Evolutionary conservation across 1,139 yeast genomes (phyloP).

Genomic region (Scheffersomyces illinoinensis): DNA sequence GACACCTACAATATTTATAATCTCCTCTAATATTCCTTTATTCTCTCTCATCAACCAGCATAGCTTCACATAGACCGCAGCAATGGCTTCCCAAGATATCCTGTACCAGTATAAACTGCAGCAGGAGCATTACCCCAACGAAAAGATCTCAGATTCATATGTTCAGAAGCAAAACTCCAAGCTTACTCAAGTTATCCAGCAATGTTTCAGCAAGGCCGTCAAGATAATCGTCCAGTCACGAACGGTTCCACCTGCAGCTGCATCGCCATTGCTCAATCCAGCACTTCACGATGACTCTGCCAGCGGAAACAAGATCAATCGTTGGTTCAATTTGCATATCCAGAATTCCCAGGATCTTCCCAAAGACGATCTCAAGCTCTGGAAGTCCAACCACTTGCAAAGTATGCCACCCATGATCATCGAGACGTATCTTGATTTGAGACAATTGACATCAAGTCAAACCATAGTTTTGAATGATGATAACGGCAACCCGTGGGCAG

Average conservation of each 20-base stretch:
- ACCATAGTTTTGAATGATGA: conserved; percentile 62
- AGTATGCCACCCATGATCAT: conserved; percentile 75
- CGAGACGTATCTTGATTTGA: conserved; percentile 78
- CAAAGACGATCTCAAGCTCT: conserved; percentile 58
- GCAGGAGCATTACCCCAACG: background rate
- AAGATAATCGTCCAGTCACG: conserved; percentile 46
- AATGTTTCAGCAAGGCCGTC: conserved; percentile 73
- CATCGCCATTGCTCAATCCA: background rate
- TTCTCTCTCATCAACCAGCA: background rate
- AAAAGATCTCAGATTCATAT: conserved; percentile 8
- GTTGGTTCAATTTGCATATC: conserved; percentile 72
- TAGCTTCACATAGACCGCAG: background rate
- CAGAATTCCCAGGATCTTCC: conserved; percentile 41
- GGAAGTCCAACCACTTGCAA: conserved; percentile 52
- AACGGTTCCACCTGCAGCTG: background rate
- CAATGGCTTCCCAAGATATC: background rate
- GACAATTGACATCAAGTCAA: conserved; percentile 60
- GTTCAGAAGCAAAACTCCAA: conserved; percentile 26
- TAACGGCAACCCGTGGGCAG: conserved; percentile 48
- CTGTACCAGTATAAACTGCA: background rate
- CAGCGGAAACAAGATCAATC: conserved; percentile 33
- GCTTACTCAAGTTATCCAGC: conserved; percentile 52
- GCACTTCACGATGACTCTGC: conserved; percentile 1
- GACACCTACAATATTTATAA: background rate
- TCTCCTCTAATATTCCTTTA: background rate